Evolutionary conservation across 2,329 filamentous ascomycete genomes (phyloP), one percentile per base, ranked within the genome.

Genomic region (Coniosporium tulheliwenetii): DNA sequence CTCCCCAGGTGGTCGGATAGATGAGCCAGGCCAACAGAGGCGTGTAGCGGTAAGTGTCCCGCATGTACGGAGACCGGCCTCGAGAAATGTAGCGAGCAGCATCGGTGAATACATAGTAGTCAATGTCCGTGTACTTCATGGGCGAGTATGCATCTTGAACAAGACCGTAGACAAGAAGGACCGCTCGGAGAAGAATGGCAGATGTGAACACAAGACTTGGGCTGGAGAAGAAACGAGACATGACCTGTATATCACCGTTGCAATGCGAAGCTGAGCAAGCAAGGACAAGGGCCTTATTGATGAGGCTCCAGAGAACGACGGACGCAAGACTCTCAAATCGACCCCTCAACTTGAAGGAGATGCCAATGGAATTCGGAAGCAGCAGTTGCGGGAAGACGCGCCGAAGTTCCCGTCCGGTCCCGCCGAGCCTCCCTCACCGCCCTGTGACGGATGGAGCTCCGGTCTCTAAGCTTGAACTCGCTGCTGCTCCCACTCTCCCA

Each of bases 81-180:
- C 62, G 66, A 3, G 78, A 64, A 36, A 85, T 65, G 60, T 82
- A 89, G 48, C 83, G 81, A 2, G 91, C 77, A 19, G 91, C 91
- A 59, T 96, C 89, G 38, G 91, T 96, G 68, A 98, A 98, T 59
- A 98, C 91, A 48, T 86, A 78, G 63, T 98, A 98, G 69, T 98
- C 91, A 52, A 98, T 95, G 63, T 98, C 91, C 39, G 91, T 98
- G 67, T 96, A 98, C 64, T 96, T 96, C 55, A 98, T 66, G 10
- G 89, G 79, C 7, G 86, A 93, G 63, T 87, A 72, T 44, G 85
- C 80, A 63, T 98, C 91, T 65, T 98, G 91, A 69, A 84, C 87
- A 45, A 85, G 74, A 43, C 91, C 89, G 59, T 96, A 96, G 52
- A 93, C 57, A 39, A 96, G 73, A 47, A 98, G 77, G 30, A 66